A percentile compares a stretch with the other conserved stretches of the same genome.
These are phyloP conservation scores for Sechiopsis laciniata DNA, from an alignment of 306 rosid species.

Conservation along the genomic window DNA sequence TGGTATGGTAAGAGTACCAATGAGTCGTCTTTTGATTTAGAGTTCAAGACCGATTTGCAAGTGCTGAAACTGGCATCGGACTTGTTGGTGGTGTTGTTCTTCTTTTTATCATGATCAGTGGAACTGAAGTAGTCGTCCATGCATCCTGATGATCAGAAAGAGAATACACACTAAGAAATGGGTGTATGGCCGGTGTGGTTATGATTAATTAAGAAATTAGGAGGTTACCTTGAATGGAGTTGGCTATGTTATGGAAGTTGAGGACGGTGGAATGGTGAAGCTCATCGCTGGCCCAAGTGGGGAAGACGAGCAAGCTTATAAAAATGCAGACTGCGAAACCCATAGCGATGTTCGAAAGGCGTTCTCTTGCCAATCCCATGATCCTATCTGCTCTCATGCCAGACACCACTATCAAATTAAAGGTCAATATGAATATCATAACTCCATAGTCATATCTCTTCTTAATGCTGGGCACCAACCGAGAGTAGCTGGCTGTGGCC, in stretches of 20 bases:
- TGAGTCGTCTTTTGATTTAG: constrained; percentile 68
- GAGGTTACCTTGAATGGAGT: constrained; percentile 47
- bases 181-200: too few species aligned
- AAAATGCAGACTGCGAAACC: constrained; percentile 60
- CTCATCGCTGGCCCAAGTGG: constrained; percentile 83
- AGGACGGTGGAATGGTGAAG: constrained; percentile 57
- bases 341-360: constrained; percentile 53
- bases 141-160: constrained; percentile 33
- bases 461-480: constrained; percentile 57
- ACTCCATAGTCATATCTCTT: constrained; percentile 73
- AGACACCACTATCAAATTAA: constrained; percentile 70
- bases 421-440: constrained; percentile 65
- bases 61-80: constrained; percentile 18
- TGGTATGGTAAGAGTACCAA: constrained; percentile 34
- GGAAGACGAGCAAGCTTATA: constrained; percentile 56
- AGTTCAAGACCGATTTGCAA: constrained; percentile 59
- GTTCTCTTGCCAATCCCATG: constrained; percentile 52
- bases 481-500: constrained; percentile 42
- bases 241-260: constrained; percentile 50
- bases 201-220: too few species aligned
- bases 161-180: too few species aligned
- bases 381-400: constrained; percentile 49
- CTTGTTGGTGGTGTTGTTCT: constrained; percentile 36
- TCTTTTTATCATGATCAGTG: constrained; percentile 6
- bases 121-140: constrained; percentile 44